phyloP scores from a whole-genome alignment of 352 stramenopile genomes.

The Globisporangium recalcitrans region DNA sequence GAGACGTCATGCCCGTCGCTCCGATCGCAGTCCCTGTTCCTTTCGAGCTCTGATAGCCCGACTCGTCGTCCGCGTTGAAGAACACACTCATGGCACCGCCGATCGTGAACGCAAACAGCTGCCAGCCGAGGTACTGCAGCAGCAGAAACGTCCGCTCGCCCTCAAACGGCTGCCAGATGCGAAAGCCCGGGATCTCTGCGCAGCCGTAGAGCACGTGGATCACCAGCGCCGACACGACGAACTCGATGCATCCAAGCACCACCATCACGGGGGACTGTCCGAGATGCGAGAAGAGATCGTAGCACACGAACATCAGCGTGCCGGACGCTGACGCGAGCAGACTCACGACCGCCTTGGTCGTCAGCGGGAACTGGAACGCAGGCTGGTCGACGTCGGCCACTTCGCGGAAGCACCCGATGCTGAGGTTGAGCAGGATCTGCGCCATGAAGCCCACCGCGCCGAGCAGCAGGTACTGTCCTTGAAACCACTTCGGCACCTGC shows the following conservation, averaged over 20 bases:
- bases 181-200: conserved; percentile 40
- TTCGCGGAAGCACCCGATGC: conserved; percentile 41
- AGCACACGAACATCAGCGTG: conserved; percentile 38
- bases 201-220: conserved; percentile 51
- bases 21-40: conserved; percentile 33
- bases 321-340: conserved; percentile 41
- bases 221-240: conserved; percentile 35
- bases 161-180: conserved; percentile 53
- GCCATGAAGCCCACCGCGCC: conserved; percentile 45
- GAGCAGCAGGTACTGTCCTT: conserved; percentile 52
- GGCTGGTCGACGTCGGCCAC: conserved; percentile 5
- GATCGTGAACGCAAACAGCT: conserved; percentile 44
- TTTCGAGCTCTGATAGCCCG: conserved; percentile 10
- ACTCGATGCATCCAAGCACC: conserved; percentile 29
- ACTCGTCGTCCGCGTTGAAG: conserved; percentile 19
- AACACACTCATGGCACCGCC: conserved; percentile 32
- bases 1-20: conserved; percentile 40
- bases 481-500: conserved; percentile 33
- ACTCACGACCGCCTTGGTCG: conserved; percentile 45
- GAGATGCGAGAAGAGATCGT: conserved; percentile 29
- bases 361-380: conserved; percentile 26
- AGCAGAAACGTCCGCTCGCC: conserved; percentile 45
- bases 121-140: conserved; percentile 59
- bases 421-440: conserved; percentile 56
- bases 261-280: conserved; percentile 34